Base-by-base conservation (phyloP, 495 filamentous ascomycete genomes). In the Sabuloglossum arenarium region DNA sequence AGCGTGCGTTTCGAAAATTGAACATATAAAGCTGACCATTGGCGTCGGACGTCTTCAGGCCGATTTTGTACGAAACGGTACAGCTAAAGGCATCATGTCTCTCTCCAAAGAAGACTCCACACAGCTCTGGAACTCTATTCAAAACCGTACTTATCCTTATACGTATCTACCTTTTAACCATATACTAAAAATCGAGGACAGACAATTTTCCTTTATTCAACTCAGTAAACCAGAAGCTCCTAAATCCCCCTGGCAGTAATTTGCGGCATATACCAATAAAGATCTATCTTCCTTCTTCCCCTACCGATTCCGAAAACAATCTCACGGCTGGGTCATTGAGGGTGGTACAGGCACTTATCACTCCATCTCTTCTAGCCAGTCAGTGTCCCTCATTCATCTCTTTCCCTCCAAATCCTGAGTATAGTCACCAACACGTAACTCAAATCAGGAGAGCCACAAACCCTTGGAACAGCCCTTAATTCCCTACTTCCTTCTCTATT, bases 21-120 rank as follows among this genome's bases (percentile, higher is more conserved):
- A 21, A 21, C 3, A 21, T 21, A 43, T 10, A 54, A 5, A 60
- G 19, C 42, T 31, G 25, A 57, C 57, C 47, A 58, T 52, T 27
- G 47, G 49, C 51, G 53, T 47, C 54, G 23, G 31, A 37, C 55
- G 2, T 29, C 25, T 59, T 27, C 55, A 83, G 74, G 93, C 91
- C 21, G 90, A 95, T 64, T 94, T 88, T 62, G 71, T 95, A 31
- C 79, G 91, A 32, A 88, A 94, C 58, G 88, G 91, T 21, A 94
- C 81, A 12, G 90, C 88, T 1, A 88, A 89, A 64, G 82, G 80
- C 32, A 89, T 97, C 58, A 97, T 97, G 93, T 84, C 79, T 34
- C 69, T 97, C 56, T 87, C 83, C 28, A 89, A 88, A 66, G 84
- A 88, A 30, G 80, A 97, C 62, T 93, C 87, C 0, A 88, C 83